A percentile compares a stretch with the other conserved stretches of the same genome.
These are phyloP conservation scores for Tricholoma saponaceum DNA, from an alignment of 768 basidiomycete species.

Conservation along the genomic window DNA sequence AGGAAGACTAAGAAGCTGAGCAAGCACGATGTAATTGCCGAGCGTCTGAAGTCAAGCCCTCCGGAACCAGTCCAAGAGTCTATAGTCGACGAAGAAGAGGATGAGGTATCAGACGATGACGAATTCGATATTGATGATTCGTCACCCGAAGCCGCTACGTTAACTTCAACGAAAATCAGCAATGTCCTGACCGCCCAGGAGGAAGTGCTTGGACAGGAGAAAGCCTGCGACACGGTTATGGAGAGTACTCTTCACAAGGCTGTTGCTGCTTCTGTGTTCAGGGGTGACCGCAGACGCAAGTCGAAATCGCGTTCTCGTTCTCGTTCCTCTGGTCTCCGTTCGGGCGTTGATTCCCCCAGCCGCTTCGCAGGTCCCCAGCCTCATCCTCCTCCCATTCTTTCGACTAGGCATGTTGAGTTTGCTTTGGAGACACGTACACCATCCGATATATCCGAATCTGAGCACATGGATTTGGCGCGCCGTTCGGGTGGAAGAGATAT, in stretches of 20 bases:
- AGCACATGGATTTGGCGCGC: constrained; percentile 21
- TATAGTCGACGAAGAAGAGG: constrained; percentile 32
- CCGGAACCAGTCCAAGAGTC: constrained; percentile 14
- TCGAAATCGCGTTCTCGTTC: constrained; percentile 43
- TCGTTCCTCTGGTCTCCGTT: constrained; percentile 34
- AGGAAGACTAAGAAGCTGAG: constrained; percentile 30
- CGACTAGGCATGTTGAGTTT: constrained; percentile 53
- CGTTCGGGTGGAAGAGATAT: constrained; percentile 33
- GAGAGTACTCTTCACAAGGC: constrained; percentile 24
- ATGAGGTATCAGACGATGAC: constrained; percentile 47
- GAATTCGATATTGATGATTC: constrained; percentile 94
- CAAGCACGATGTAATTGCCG: constrained; percentile 15
- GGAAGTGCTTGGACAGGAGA: constrained; percentile 20
- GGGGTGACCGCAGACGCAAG: constrained; percentile 28
- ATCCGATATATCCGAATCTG: constrained; percentile 8
- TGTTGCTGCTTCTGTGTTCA: constrained; percentile 28
- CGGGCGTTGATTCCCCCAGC: constrained; percentile 63
- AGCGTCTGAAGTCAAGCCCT: constrained; percentile 5
- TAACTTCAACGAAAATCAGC: constrained; percentile 1
- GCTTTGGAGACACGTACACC: constrained; percentile 20
- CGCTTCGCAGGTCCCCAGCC: constrained; percentile 52
- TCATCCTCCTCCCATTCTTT: constrained; percentile 41
- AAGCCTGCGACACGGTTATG: constrained; percentile 21
- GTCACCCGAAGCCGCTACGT: constrained; percentile 44
- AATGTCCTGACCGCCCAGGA: constrained; percentile 10